phyloP scores from a whole-genome alignment of 768 basidiomycete genomes.

The Boletales sp. region DNA sequence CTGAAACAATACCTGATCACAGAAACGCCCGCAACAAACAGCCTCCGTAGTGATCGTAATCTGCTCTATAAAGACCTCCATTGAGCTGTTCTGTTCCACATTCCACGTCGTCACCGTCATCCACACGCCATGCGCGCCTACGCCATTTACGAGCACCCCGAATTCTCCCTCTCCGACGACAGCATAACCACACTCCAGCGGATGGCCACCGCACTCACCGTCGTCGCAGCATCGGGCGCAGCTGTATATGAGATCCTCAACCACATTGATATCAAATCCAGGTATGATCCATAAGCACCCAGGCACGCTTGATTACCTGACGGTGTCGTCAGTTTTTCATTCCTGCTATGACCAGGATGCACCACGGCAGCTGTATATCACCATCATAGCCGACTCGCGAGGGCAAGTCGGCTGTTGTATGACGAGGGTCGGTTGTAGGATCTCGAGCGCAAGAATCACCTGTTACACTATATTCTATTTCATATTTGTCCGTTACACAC shows the following conservation, averaged over 20 bases:
- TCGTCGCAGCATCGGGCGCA: slow-evolving; percentile 32
- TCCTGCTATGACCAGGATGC: slow-evolving; percentile 6
- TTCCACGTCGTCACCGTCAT: neutral
- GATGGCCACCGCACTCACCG: slow-evolving; percentile 24
- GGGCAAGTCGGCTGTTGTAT: slow-evolving; percentile 11
- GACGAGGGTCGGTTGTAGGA: neutral
- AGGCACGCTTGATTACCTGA: slow-evolving; percentile 2
- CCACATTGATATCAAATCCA: slow-evolving; percentile 8
- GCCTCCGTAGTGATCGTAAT: neutral
- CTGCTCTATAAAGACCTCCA: neutral
- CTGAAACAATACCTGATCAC: too few relatives aligned
- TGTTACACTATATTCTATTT: too few relatives aligned
- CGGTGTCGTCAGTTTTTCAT: slow-evolving; percentile 7
- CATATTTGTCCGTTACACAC: too few relatives aligned
- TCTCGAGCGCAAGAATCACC: too few relatives aligned
- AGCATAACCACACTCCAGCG: slow-evolving; percentile 21
- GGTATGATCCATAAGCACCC: slow-evolving; percentile 11
- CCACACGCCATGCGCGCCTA: slow-evolving; percentile 29
- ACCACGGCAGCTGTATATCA: neutral
- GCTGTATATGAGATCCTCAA: slow-evolving; percentile 29
- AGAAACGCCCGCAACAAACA: too few relatives aligned
- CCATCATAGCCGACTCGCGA: too few relatives aligned
- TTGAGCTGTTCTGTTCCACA: too few relatives aligned
- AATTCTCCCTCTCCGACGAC: slow-evolving; percentile 27
- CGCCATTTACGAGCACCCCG: slow-evolving; percentile 33